Base-by-base conservation (phyloP, 139 green algal genomes). In the Zygnema cylindricum region DNA sequence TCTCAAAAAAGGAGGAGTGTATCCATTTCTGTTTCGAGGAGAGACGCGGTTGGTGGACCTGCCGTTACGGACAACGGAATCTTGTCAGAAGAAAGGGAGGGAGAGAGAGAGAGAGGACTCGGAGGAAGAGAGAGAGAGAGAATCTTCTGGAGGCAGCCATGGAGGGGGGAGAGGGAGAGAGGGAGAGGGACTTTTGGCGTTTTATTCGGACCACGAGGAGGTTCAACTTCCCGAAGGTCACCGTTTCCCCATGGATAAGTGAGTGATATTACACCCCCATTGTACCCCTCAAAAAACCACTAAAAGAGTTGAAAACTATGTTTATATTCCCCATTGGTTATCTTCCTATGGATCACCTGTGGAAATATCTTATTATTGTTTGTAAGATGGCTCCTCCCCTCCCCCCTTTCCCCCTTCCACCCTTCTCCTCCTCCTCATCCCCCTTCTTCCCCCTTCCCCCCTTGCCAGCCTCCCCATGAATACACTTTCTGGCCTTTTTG, bases 161-260 rank as follows among this genome's bases (percentile, higher is more conserved):
- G 22, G 32, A 35, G 49, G 82, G 39, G 22, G 82, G 82, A 30
- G 22, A n/a, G 38, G 82, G 57, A 25, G 82, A 30, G 22, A n/a
- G 38, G 82, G 57, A 25, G n/a, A 87, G 22, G 82, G 82, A 16
- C 55, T 87, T 23, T 32, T 87, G 41, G 82, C 82, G 23, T 87
- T 87, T 55, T 73, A 87, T 30, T 69, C 82, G 1, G 82, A 87
- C 82, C 82, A 87, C 43, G 32, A 30, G 38, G 82, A 82, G 32
- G 82, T 87, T 1, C 23, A 42, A 16, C 57, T 87, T 0, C 82
- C 82, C n/a, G 82, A 55, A 30, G 82, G 82, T 1, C 82, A 87
- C 16, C 82, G 82, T 25, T 87, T 87, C 42, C 82, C 82, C 30
- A 87, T 87, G 82, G 42, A 87, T 32, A 87, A 87, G 82, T 82